phyloP scores from a whole-genome alignment of 208 protist species.

The Wallacemonas sp. region DNA sequence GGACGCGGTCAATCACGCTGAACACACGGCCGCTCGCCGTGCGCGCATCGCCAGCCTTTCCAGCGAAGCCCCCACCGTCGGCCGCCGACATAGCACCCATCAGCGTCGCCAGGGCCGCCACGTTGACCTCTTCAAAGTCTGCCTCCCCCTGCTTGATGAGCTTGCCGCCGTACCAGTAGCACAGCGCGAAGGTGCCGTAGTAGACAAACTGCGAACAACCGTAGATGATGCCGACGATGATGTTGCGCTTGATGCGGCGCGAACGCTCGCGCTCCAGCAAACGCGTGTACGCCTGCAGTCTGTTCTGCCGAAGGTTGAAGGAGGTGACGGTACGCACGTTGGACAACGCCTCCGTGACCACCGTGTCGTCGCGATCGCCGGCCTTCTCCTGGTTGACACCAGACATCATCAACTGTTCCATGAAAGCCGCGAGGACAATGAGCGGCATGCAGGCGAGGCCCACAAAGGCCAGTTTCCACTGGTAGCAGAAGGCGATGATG shows the following conservation, averaged over 20 bases:
- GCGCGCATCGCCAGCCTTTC: slow-evolving; percentile 56
- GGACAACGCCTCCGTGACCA: slow-evolving; percentile 73
- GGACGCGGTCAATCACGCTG: slow-evolving; percentile 77
- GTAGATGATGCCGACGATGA: slow-evolving; percentile 44
- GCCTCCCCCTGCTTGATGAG: slow-evolving; percentile 69
- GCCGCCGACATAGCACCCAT: slow-evolving; percentile 60
- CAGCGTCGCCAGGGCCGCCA: slow-evolving; percentile 52
- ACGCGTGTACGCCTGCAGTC: slow-evolving; percentile 26
- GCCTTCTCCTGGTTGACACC: slow-evolving; percentile 39
- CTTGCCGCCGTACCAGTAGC: slow-evolving; percentile 82
- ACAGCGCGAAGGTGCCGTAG: slow-evolving; percentile 58
- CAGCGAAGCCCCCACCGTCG: slow-evolving; percentile 68
- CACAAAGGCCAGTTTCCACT: slow-evolving; percentile 80
- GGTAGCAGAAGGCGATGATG: slow-evolving; percentile 60
- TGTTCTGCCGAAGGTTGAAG: slow-evolving; percentile 66
- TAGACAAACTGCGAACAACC: slow-evolving; percentile 66
- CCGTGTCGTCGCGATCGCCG: slow-evolving; percentile 45
- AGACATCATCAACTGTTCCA: slow-evolving; percentile 50
- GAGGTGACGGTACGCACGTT: slow-evolving; percentile 76
- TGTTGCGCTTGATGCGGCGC: slow-evolving; percentile 24
- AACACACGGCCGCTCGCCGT: slow-evolving; percentile 58
- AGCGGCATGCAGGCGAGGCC: slow-evolving; percentile 58
- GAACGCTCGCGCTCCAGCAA: slow-evolving; percentile 27
- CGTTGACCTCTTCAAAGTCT: slow-evolving; percentile 54
- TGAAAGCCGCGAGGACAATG: slow-evolving; percentile 33